These are phyloP conservation scores for Pontederia paniculata DNA, from an alignment of 176 grass and related monocot species.

Conservation along the genomic window DNA sequence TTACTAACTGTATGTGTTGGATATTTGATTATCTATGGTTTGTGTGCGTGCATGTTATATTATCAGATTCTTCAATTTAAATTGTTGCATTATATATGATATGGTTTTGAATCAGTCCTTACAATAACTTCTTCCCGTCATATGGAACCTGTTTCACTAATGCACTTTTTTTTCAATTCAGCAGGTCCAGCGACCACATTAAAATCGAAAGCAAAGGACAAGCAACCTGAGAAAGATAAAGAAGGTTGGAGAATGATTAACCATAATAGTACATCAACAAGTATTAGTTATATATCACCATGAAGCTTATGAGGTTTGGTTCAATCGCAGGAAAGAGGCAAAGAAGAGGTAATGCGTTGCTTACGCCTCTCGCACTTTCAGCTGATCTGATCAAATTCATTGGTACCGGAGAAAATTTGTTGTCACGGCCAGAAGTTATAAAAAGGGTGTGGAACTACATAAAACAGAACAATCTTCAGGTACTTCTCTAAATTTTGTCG, in stretches of 20 bases:
- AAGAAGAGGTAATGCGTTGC: constrained; percentile 61
- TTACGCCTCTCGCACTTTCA: constrained; percentile 69
- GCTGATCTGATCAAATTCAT: constrained; percentile 81
- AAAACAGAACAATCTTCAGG: constrained; percentile 90
- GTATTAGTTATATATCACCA: constrained; percentile 14
- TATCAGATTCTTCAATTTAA: too few relatives aligned
- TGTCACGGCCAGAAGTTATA: constrained; percentile 74
- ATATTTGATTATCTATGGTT: too few relatives aligned
- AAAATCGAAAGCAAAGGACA: constrained; percentile 44
- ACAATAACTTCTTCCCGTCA: too few relatives aligned
- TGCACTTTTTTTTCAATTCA: constrained; percentile 20
- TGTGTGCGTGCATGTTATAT: too few relatives aligned
- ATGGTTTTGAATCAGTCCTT: too few relatives aligned
- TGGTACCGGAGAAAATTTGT: constrained; percentile 76
- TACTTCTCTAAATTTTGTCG: constrained; percentile 4
- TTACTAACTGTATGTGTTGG: too few relatives aligned
- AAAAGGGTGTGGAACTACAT: constrained; percentile 92
- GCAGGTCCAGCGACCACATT: constrained; percentile 42
- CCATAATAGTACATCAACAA: constrained; percentile 6
- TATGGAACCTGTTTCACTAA: background rate
- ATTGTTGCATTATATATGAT: too few relatives aligned
- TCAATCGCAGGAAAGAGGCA: constrained; percentile 48
- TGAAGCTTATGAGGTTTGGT: constrained; percentile 11
- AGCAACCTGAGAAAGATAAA: constrained; percentile 71
- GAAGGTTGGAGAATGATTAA: constrained; percentile 49